Evolutionary conservation across 1,139 yeast genomes (phyloP).

Genomic region (Zygoascus hellenicus): DNA sequence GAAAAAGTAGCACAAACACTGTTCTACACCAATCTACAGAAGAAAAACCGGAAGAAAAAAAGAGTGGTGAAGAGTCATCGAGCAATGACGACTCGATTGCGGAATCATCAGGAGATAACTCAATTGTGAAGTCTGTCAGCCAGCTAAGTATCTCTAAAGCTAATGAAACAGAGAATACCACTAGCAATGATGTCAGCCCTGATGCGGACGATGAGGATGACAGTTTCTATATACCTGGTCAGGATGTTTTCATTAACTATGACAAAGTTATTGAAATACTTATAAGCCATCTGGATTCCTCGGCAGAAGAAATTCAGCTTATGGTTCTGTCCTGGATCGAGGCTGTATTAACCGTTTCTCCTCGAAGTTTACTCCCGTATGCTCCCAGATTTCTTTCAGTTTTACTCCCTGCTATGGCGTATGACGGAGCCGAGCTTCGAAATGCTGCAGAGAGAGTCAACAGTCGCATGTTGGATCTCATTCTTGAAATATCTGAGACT

Average conservation of each 20-base stretch:
- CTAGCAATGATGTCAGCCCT: slow-evolving; percentile 4
- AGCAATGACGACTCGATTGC: too few species aligned
- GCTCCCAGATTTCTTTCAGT: slow-evolving; percentile 55
- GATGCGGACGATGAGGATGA: slow-evolving; percentile 37
- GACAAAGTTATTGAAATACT: slow-evolving; percentile 75
- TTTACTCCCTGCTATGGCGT: slow-evolving; percentile 51
- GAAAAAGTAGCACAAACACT: not conserved
- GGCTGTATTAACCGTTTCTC: slow-evolving; percentile 66
- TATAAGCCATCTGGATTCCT: slow-evolving; percentile 67
- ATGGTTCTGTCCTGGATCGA: slow-evolving; percentile 83
- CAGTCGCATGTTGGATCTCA: slow-evolving; percentile 43
- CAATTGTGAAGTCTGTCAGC: too few species aligned
- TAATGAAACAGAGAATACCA: not conserved
- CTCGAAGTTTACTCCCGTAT: slow-evolving; percentile 65
- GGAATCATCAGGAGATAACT: too few species aligned
- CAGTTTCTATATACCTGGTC: slow-evolving; percentile 72
- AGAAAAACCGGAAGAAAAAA: not conserved
- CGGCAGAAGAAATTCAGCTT: slow-evolving; percentile 71
- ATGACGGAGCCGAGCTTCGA: slow-evolving; percentile 46
- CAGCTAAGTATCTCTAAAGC: not conserved
- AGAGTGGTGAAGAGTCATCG: not conserved
- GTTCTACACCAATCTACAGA: not conserved
- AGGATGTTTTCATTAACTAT: slow-evolving; percentile 77
- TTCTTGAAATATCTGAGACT: slow-evolving; percentile 34
- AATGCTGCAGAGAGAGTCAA: slow-evolving; percentile 53